A percentile compares a stretch with the other conserved stretches of the same genome.
Evolutionary conservation across 441 rosid species (phyloP).

Genomic region (Gossypium schwendimanii): DNA sequence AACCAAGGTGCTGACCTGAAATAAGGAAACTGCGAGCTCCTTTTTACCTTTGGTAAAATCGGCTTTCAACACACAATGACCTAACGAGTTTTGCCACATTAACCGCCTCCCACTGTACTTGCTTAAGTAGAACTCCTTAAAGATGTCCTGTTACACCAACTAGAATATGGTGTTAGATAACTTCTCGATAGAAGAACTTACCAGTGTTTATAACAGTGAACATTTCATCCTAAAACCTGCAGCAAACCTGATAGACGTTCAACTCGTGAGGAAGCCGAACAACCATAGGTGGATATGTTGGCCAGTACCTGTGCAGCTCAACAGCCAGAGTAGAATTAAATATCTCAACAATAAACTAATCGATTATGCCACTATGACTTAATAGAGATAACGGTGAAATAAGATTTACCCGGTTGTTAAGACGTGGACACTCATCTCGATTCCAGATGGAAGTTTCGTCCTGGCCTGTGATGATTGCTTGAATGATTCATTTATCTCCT

Average conservation of each 20-base stretch:
- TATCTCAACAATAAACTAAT: conserved; percentile 1
- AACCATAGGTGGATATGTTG: conserved; percentile 98
- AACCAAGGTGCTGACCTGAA: conserved; percentile 59
- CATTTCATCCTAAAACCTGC: conserved; percentile 9
- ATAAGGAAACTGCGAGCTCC: conserved; percentile 94
- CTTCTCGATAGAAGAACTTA: background rate
- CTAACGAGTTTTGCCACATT: conserved; percentile 99
- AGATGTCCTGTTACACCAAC: conserved; percentile 63
- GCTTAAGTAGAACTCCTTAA: conserved; percentile 94
- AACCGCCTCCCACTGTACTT: conserved; percentile 93
- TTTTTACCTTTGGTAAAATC: conserved; percentile 86
- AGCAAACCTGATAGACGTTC: conserved; percentile 87
- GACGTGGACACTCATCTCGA: conserved; percentile 98
- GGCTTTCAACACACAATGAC: conserved; percentile 91
- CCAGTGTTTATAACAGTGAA: background rate
- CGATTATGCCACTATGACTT: background rate
- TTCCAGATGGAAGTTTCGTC: conserved; percentile 92
- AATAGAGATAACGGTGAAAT: conserved; percentile 7
- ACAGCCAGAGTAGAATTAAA: conserved; percentile 20
- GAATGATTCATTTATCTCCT: conserved; percentile 97
- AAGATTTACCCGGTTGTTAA: conserved; percentile 81
- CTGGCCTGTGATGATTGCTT: conserved; percentile 98
- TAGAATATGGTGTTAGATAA: conserved; percentile 9
- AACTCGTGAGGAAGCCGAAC: conserved; percentile 96
- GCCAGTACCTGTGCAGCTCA: conserved; percentile 71